Conservation (phyloP, 2,329 filamentous ascomycete species). For the Ophiostoma himal-ulmi region DNA sequence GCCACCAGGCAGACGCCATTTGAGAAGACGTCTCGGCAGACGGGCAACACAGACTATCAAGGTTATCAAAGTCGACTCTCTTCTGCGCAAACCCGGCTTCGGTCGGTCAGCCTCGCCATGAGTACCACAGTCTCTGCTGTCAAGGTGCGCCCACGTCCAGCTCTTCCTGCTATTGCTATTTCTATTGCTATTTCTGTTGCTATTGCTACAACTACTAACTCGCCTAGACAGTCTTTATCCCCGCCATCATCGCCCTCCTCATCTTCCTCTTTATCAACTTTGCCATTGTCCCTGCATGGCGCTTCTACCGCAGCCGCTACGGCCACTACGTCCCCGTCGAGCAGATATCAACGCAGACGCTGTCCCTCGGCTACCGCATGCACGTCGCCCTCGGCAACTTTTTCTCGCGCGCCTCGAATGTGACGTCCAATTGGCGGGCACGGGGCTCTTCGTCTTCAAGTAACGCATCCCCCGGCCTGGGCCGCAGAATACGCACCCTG, state of each 20-base stretch:
- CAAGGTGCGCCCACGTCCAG: conserved; percentile 31
- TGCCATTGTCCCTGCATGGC: conserved; percentile 62
- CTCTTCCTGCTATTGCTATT: neutral
- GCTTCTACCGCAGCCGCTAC: conserved; percentile 63
- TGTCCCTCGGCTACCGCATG: conserved; percentile 48
- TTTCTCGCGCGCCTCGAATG: conserved; percentile 30
- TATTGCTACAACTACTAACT: neutral
- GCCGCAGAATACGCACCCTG: neutral
- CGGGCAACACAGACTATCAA: no score
- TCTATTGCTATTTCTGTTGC: neutral
- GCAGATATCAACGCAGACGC: conserved; percentile 53
- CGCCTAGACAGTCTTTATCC: conserved; percentile 60
- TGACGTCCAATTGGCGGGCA: conserved; percentile 40
- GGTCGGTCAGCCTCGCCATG: conserved; percentile 7
- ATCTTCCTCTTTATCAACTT: conserved; percentile 63
- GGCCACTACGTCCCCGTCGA: conserved; percentile 68
- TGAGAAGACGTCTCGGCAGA: neutral
- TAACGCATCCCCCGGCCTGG: conserved; percentile 26
- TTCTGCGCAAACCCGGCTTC: neutral
- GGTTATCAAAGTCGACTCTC: no score
- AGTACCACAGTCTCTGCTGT: conserved; percentile 30
- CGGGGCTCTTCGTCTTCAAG: conserved; percentile 31
- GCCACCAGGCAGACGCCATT: neutral
- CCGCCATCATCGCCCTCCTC: conserved; percentile 62
- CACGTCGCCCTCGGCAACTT: conserved; percentile 38